These are phyloP conservation scores for Mortierella sp. DNA, from an alignment of 371 early-diverging fungal genomes.

Conservation along the genomic window DNA sequence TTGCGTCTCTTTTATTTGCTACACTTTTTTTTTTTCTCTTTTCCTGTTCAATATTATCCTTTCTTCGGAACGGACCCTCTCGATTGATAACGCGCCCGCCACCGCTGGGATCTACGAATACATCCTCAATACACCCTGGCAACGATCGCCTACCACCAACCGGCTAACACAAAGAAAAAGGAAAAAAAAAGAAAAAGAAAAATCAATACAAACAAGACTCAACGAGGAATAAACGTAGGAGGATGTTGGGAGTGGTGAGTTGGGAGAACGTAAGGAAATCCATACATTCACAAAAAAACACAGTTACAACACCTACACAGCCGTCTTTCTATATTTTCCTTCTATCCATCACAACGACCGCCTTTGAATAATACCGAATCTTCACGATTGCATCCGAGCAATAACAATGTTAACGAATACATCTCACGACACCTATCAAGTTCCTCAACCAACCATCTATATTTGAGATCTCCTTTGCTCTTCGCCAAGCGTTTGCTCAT, in stretches of 20 bases:
- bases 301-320: neutral
- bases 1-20: neutral
- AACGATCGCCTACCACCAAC: conserved; percentile 20
- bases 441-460: neutral
- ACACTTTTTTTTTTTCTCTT: conserved; percentile 18
- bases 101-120: conserved; percentile 10
- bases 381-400: neutral
- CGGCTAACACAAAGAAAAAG: conserved; percentile 6
- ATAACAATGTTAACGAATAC: neutral
- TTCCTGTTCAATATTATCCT: conserved; percentile 6
- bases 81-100: conserved; percentile 14
- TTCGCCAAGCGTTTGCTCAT: no score
- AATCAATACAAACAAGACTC: neutral
- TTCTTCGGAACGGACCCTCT: conserved; percentile 6
- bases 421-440: neutral
- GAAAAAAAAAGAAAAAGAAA: neutral
- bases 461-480: neutral
- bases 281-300: no score
- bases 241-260: conserved; percentile 9
- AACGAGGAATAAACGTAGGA: neutral
- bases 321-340: neutral
- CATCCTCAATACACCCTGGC: neutral
- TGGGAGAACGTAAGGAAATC: no score
- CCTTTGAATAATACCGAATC: no score
- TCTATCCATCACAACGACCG: neutral